phyloP scores from a whole-genome alignment of 371 early-diverging fungal genomes.

The Rhizopus microsporus region DNA sequence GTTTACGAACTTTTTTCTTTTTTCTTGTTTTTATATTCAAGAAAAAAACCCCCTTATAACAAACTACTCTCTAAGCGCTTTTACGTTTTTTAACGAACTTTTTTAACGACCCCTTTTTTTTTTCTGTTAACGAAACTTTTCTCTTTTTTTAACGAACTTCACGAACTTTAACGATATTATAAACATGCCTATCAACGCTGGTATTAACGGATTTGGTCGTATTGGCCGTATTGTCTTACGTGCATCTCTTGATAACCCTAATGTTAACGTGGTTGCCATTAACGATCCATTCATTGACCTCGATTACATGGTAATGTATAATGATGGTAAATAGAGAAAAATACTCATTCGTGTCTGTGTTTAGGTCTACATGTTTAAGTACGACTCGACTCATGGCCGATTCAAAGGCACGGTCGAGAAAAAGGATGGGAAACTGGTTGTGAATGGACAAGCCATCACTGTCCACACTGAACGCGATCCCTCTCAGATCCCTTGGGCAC shows the following conservation, averaged over 20 bases:
- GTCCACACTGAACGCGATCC: slow-evolving; percentile 80
- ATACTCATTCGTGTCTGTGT: slow-evolving; percentile 23
- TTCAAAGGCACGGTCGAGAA: slow-evolving; percentile 76
- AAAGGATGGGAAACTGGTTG: slow-evolving; percentile 84
- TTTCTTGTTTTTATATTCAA: too few species aligned
- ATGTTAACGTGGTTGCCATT: slow-evolving; percentile 91
- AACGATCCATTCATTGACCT: slow-evolving; percentile 98
- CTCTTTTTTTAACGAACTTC: not conserved
- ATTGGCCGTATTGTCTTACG: slow-evolving; percentile 99
- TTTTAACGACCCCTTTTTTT: slow-evolving; percentile 3
- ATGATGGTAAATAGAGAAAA: not conserved
- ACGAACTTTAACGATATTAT: not conserved
- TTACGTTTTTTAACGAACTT: not conserved
- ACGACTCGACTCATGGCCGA: slow-evolving; percentile 97
- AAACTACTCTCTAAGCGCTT: too few species aligned
- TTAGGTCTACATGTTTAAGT: slow-evolving; percentile 92
- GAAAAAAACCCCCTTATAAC: too few species aligned
- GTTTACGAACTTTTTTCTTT: too few species aligned
- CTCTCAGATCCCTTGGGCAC: slow-evolving; percentile 91
- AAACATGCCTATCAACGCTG: slow-evolving; percentile 61
- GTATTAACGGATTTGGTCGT: slow-evolving; percentile 98
- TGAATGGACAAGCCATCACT: slow-evolving; percentile 80
- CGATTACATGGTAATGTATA: slow-evolving; percentile 81
- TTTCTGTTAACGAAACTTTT: not conserved
- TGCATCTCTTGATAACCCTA: slow-evolving; percentile 74